Base-by-base conservation (phyloP, 495 filamentous ascomycete species). In the Clohesyomyces aquaticus region DNA sequence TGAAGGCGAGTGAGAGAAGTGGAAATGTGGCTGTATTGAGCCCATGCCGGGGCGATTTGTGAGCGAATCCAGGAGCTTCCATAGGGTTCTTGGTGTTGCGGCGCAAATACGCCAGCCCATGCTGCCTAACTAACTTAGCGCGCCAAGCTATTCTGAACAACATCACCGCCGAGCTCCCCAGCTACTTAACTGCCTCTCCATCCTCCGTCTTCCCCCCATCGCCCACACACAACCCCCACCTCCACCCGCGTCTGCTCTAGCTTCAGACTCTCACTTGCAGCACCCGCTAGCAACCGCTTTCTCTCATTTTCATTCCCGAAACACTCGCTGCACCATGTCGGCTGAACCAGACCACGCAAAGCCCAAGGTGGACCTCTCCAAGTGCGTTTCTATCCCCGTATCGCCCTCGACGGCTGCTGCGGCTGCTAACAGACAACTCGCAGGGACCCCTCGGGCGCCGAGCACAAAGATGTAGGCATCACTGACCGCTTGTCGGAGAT, bases 381-480 rank as follows among this genome's bases (percentile, higher is more conserved):
- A 87, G 91, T 96, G 88, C 74, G 91, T 75, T 49, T 18, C 35
- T 2, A n/a, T 49, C 32, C n/a, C 10, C 38, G 2, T n/a, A 6
- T 23, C 45, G 18, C n/a, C 48, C 55, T 63, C 25, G 43, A 19
- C 59, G 26, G 19, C 41, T 21, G 43, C 43, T 25, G 66, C 16
- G 68, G 70, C 73, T 79, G 75, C 83, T 74, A 61, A 59, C 54
- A 35, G 61, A 59, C 54, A 35, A 35, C 61, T 67, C 42, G 60
- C 50, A 96, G 93, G 79, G 93, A 96, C 79, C 82, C 88, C 71
- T 96, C 93, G 14, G 93, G 93, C 69, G 85, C 89, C 53, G 90
- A 95, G 75, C 86, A 84, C 78, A 94, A 89, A 82, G 86, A 93
- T 61, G 91, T 93, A 81, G 76, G 84, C 60, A 63, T 52, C 55